Percentiles rank a stretch among this genome's conserved stretches.
phyloP scores from a whole-genome alignment of 1,284 basidiomycete species.

The Austroboletus novae-zelandiae region DNA sequence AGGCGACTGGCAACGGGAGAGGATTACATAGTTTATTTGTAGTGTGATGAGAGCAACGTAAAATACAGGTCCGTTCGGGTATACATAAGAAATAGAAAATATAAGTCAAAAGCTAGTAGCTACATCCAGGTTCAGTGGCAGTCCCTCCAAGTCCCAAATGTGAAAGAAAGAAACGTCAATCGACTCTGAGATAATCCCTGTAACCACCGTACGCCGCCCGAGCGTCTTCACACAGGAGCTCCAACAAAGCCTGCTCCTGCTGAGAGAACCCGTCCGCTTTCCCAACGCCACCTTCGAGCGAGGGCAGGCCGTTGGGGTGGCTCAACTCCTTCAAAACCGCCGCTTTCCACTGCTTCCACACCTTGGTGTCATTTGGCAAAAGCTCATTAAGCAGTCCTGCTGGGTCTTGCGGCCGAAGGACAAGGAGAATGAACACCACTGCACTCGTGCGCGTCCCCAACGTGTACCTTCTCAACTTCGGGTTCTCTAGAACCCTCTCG shows the following conservation, averaged over 20 bases:
- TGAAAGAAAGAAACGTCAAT: background rate
- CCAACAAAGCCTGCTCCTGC: background rate
- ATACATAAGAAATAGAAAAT: too few species aligned
- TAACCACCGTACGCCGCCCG: background rate
- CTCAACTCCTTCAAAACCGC: background rate
- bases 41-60: too few species aligned
- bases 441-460: background rate
- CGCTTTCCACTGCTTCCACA: background rate
- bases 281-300: background rate
- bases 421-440: background rate
- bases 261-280: background rate
- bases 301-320: background rate
- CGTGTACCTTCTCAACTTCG: background rate
- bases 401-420: background rate
- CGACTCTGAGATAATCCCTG: background rate
- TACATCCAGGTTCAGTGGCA: too few species aligned
- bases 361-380: background rate
- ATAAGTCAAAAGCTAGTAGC: too few species aligned
- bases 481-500: background rate
- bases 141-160: too few species aligned
- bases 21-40: too few species aligned
- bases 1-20: too few species aligned
- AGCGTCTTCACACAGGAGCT: background rate
- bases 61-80: too few species aligned
- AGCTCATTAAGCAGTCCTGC: background rate